A percentile compares a stretch with the other conserved stretches of the same genome.
phyloP scores from a whole-genome alignment of 345 rosid species.

The Populus alba region DNA sequence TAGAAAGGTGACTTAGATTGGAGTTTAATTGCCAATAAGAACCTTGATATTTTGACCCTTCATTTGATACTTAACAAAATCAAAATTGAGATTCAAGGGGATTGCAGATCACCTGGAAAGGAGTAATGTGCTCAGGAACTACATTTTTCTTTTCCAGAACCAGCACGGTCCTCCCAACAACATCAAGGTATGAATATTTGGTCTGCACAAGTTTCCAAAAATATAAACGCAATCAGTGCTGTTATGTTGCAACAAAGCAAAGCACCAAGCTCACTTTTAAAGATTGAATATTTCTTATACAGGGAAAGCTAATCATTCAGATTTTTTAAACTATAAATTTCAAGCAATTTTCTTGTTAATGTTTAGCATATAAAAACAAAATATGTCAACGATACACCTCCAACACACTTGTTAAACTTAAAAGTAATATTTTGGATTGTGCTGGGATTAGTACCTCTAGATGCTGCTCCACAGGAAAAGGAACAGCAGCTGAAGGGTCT shows the following conservation, averaged over 20 bases:
- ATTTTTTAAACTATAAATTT: neutral
- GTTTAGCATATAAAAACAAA: neutral
- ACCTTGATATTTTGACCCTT: neutral
- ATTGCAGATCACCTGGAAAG: conserved; percentile 70
- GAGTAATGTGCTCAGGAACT: conserved; percentile 69
- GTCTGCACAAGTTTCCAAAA: conserved; percentile 45
- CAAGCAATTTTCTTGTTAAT: neutral
- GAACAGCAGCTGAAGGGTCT: conserved; percentile 78
- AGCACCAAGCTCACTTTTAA: neutral
- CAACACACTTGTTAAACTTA: neutral
- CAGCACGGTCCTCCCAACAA: conserved; percentile 89
- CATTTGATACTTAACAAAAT: neutral
- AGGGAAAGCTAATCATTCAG: neutral
- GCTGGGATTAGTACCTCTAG: conserved; percentile 52
- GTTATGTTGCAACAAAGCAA: neutral
- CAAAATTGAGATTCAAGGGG: neutral
- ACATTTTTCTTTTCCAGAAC: conserved; percentile 87
- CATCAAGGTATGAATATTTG: conserved; percentile 95
- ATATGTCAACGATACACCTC: neutral
- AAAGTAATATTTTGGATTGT: neutral
- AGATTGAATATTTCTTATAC: neutral
- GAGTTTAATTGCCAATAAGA: neutral
- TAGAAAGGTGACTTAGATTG: neutral
- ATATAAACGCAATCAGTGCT: neutral
- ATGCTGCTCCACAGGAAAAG: conserved; percentile 76